Percentiles rank a stretch among this genome's conserved stretches.
Conservation (phyloP, 208 protist genomes). For the Leishmania guyanensis region DNA sequence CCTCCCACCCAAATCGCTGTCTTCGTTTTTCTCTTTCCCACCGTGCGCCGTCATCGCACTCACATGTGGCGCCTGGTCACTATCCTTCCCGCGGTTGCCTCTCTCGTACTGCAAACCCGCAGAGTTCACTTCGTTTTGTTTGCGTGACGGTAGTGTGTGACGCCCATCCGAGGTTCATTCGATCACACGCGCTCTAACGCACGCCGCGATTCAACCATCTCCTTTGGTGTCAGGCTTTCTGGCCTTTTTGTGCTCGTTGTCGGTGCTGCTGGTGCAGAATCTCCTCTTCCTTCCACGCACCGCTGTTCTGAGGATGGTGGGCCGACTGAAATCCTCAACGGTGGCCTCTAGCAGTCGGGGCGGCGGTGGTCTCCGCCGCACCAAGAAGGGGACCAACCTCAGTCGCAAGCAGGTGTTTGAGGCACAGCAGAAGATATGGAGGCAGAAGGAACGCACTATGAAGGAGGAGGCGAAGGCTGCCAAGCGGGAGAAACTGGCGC, state of each 20-base stretch:
- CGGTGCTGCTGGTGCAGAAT: neutral
- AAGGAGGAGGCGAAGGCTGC: slow-evolving; percentile 48
- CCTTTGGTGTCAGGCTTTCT: neutral
- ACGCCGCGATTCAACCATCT: neutral
- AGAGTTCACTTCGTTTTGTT: neutral
- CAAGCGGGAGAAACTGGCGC: slow-evolving; percentile 47
- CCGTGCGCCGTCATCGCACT: neutral
- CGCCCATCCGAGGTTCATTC: neutral
- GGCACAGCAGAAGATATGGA: slow-evolving; percentile 52
- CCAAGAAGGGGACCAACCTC: slow-evolving; percentile 58
- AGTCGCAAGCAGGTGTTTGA: slow-evolving; percentile 82
- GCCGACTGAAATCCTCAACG: neutral
- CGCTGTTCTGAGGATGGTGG: slow-evolving; percentile 1
- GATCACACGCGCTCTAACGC: neutral
- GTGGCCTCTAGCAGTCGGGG: neutral
- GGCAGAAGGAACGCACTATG: slow-evolving; percentile 52
- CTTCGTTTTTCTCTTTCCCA: neutral
- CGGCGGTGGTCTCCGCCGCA: slow-evolving; percentile 26
- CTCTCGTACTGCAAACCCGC: neutral
- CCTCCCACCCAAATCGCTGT: neutral
- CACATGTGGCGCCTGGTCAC: neutral
- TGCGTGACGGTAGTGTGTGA: neutral
- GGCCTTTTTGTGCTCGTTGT: neutral
- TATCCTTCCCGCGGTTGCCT: neutral
- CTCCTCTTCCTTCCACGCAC: neutral